phyloP scores from a whole-genome alignment of 352 stramenopile species.

The Phytophthora capsici region DNA sequence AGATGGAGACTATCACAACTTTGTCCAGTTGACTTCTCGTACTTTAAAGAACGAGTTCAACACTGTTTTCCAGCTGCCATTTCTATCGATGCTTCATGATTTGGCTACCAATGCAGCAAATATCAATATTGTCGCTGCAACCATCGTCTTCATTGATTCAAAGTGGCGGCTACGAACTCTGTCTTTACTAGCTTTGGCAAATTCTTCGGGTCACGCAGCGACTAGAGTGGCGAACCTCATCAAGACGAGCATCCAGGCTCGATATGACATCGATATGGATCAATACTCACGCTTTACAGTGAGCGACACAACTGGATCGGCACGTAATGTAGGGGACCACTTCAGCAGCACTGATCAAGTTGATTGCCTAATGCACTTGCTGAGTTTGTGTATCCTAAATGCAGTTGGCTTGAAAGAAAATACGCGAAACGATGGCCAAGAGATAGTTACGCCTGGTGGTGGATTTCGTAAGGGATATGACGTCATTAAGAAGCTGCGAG shows the following conservation, averaged over 20 bases:
- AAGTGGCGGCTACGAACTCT: not conserved
- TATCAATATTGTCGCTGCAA: not conserved
- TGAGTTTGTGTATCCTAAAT: constrained; percentile 6
- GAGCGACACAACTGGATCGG: not conserved
- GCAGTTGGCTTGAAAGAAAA: constrained; percentile 9
- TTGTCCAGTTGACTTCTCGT: not conserved
- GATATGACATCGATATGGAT: not conserved
- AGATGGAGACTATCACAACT: not conserved
- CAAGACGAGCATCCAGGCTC: not conserved
- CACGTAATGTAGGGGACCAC: constrained; percentile 4
- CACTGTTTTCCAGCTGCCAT: not conserved
- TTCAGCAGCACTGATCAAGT: constrained; percentile 14
- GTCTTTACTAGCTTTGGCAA: not conserved
- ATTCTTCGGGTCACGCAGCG: not conserved
- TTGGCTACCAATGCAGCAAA: not conserved
- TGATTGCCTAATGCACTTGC: constrained; percentile 15
- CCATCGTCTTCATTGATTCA: not conserved
- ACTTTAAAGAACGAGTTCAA: not conserved
- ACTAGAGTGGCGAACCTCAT: not conserved
- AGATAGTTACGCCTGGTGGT: constrained; percentile 1
- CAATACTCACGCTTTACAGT: not conserved
- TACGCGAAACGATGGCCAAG: not conserved
- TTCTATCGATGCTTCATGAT: not conserved
- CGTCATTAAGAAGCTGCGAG: constrained; percentile 5
- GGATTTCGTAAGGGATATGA: not conserved